Conservation (phyloP, 2,329 filamentous ascomycete genomes). For the Aspergillus fischeri region DNA sequence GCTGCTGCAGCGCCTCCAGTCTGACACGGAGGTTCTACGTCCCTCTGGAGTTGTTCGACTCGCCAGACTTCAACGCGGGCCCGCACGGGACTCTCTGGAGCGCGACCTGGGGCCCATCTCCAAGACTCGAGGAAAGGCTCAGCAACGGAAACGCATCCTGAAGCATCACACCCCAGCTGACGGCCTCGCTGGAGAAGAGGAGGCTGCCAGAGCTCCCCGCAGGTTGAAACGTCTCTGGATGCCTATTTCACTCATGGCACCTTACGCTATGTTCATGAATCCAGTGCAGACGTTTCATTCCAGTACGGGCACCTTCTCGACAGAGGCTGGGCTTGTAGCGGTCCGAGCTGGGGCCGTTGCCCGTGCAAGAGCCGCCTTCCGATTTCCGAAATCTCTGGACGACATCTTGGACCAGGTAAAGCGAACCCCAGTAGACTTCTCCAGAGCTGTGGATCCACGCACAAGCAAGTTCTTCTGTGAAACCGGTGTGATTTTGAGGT, state of each 20-base stretch:
- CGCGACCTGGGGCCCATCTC: constrained; percentile 24
- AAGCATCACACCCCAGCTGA: neutral
- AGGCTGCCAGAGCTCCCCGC: constrained; percentile 6
- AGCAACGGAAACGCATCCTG: neutral
- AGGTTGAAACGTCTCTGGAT: constrained; percentile 19
- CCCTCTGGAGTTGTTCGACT: constrained; percentile 23
- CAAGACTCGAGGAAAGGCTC: constrained; percentile 5
- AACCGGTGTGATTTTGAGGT: constrained; percentile 31
- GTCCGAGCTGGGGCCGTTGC: constrained; percentile 3
- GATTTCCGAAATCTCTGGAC: constrained; percentile 27
- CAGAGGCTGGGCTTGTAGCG: constrained; percentile 29
- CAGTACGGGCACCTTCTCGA: constrained; percentile 45
- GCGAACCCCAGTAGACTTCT: constrained; percentile 11
- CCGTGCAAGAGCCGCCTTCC: constrained; percentile 1
- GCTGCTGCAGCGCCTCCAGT: constrained; percentile 19
- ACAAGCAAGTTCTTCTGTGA: constrained; percentile 26
- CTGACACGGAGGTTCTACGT: constrained; percentile 4
- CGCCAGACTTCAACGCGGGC: constrained; percentile 24
- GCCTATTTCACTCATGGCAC: constrained; percentile 22
- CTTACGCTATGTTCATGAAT: constrained; percentile 36
- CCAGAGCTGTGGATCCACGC: constrained; percentile 19
- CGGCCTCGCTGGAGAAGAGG: neutral
- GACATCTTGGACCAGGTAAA: constrained; percentile 23
- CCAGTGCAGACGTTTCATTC: constrained; percentile 37
- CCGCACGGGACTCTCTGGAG: constrained; percentile 9